These are phyloP conservation scores for Meyerozyma smithsonii DNA, from an alignment of 1,139 yeast species.

Conservation along the genomic window DNA sequence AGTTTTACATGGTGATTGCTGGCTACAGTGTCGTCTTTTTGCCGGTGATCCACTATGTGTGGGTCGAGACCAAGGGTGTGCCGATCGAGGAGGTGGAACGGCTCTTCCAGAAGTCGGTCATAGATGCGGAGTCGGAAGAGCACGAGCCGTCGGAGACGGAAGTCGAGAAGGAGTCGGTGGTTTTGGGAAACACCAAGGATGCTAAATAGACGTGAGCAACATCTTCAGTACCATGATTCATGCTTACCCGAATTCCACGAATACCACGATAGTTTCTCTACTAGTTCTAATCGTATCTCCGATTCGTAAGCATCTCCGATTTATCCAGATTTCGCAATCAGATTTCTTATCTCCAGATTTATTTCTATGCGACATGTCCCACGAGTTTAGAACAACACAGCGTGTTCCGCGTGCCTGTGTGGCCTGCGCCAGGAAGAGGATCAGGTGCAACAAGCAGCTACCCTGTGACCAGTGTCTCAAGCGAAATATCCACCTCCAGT, in stretches of 20 bases:
- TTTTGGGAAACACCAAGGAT: too few species aligned
- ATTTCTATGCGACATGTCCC: neutral
- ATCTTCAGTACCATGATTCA: too few species aligned
- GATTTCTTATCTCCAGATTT: too few species aligned
- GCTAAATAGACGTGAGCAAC: too few species aligned
- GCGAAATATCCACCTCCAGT: conserved; percentile 2
- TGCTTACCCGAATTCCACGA: too few species aligned
- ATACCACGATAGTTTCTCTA: too few species aligned
- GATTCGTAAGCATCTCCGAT: too few species aligned
- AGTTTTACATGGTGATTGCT: neutral
- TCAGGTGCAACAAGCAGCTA: neutral
- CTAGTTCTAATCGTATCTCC: too few species aligned
- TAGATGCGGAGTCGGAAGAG: neutral
- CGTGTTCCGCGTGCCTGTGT: neutral
- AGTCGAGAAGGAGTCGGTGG: neutral
- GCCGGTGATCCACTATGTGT: neutral
- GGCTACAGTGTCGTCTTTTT: neutral
- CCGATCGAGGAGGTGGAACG: neutral
- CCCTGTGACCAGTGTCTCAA: neutral
- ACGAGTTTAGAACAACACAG: neutral
- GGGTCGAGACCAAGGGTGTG: neutral
- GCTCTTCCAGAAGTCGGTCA: neutral
- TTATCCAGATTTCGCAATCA: neutral
- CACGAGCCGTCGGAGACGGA: neutral
- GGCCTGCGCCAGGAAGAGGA: neutral